Evolutionary conservation across 2,329 filamentous ascomycete genomes (phyloP), one percentile per base, ranked within the genome.

Genomic region (Mycosphaerella sp.): DNA sequence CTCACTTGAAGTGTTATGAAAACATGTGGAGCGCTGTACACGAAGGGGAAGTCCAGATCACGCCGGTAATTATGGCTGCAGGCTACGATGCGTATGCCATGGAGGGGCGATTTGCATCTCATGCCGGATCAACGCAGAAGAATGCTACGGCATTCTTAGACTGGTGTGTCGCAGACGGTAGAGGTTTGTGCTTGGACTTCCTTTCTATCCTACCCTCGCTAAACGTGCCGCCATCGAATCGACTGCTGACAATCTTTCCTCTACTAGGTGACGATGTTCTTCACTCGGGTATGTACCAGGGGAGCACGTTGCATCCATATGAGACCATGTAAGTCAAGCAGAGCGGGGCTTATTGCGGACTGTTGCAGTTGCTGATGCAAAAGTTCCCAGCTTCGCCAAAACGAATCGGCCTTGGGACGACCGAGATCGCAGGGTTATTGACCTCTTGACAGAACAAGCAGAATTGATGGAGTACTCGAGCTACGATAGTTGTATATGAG

Each of bases 331-430:
- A 21, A 54, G 55, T 53, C 1, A 8, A 16, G 7, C 6, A 28
- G 40, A 6, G 6, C 9, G 13, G 27, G 16, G 4, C 12, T 4
- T 2, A 13, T n/a, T n/a, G n/a, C 4, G 7, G 21, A 25, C 21
- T 25, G 4, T 6, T 6, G 21, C 3, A 25, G 3, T 25, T 25
- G 21, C 21, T 25, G 4, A 25, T 6, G 4, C 21, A 25, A 25
- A 6, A 16, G 9, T 28, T 9, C n/a, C n/a, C 21, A 58, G 55
- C 7, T 58, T 58, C 39, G 50, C 50, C 9, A 58, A 58, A 39
- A 56, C 53, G 12, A 50, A 56, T 43, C 50, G 55, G 2, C 13
- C 42, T 12, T 58, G 53, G 53, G 50, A 55, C 13, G 53, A 53
- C 2, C 42, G 44, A 9, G 55, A 58, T 32, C 49, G 44, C 1